phyloP scores from a whole-genome alignment of 345 rosid species.

The Euphorbia lathyris region DNA sequence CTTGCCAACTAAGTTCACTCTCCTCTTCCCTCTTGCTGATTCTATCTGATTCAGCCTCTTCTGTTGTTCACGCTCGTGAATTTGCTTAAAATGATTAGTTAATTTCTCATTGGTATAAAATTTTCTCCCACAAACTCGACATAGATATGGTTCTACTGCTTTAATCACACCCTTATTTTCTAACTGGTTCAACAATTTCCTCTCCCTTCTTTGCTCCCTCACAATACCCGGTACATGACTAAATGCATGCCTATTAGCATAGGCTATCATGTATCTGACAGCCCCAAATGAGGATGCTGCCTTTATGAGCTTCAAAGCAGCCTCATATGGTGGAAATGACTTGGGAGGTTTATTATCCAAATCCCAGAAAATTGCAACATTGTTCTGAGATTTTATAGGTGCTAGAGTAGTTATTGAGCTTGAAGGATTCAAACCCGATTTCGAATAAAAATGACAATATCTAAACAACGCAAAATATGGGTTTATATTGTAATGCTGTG shows the following conservation, averaged over 20 bases:
- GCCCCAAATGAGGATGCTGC: too few species aligned
- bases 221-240: slow-evolving; percentile 54
- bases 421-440: too few species aligned
- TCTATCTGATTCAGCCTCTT: slow-evolving; percentile 83
- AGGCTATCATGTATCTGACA: too few species aligned
- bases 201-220: slow-evolving; percentile 54
- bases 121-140: slow-evolving; percentile 75
- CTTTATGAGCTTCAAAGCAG: too few species aligned
- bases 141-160: slow-evolving; percentile 53
- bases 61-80: slow-evolving; percentile 64
- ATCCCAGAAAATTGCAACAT: too few species aligned
- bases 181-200: slow-evolving; percentile 50
- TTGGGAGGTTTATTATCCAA: too few species aligned
- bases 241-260: slow-evolving; percentile 42
- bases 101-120: slow-evolving; percentile 68
- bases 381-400: slow-evolving; percentile 32
- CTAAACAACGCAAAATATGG: slow-evolving; percentile 19
- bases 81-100: slow-evolving; percentile 69
- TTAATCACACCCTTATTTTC: slow-evolving; percentile 61
- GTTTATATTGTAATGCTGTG: slow-evolving; percentile 17
- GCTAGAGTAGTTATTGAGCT: slow-evolving; percentile 32
- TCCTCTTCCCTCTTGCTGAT: slow-evolving; percentile 69
- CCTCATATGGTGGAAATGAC: too few species aligned
- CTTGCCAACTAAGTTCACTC: slow-evolving; percentile 71
- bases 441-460: neutral